These are phyloP conservation scores for Isabelozyma gotoi DNA, from an alignment of 805 yeast genomes.

Conservation along the genomic window DNA sequence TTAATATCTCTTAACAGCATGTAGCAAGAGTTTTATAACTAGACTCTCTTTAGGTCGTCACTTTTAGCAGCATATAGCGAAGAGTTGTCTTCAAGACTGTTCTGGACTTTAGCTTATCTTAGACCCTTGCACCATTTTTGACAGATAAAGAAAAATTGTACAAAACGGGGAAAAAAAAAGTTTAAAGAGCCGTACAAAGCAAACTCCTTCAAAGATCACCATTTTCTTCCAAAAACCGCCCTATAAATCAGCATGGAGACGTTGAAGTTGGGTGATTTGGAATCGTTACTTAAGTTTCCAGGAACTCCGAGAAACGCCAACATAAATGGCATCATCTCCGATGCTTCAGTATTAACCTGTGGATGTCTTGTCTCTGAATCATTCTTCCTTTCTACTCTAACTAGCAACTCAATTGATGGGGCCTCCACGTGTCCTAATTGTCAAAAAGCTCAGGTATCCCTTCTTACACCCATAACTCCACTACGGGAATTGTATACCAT, in stretches of 20 bases:
- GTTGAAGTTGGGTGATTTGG: conserved; percentile 12
- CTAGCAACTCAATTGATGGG: neutral
- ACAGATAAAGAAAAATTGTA: neutral
- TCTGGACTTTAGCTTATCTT: too few relatives aligned
- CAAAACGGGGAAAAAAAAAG: neutral
- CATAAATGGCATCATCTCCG: conserved; percentile 17
- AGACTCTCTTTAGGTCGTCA: too few relatives aligned
- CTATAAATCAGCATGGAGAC: neutral
- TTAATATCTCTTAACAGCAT: too few relatives aligned
- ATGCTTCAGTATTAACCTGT: conserved; percentile 38
- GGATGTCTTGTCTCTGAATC: conserved; percentile 42
- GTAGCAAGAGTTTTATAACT: too few relatives aligned
- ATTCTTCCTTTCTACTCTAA: conserved; percentile 13
- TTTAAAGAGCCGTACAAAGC: neutral
- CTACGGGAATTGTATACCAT: conserved; percentile 31
- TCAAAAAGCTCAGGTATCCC: conserved; percentile 11
- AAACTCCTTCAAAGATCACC: too few relatives aligned
- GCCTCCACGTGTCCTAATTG: conserved; percentile 25
- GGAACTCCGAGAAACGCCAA: conserved; percentile 9
- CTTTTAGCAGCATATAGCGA: too few relatives aligned
- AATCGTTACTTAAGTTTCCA: conserved; percentile 23
- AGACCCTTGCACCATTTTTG: neutral
- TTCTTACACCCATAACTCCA: conserved; percentile 30
- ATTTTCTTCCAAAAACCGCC: too few relatives aligned
- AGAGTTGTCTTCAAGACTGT: too few relatives aligned